Conservation (phyloP, 805 yeast species). For the Komagataella populi region DNA sequence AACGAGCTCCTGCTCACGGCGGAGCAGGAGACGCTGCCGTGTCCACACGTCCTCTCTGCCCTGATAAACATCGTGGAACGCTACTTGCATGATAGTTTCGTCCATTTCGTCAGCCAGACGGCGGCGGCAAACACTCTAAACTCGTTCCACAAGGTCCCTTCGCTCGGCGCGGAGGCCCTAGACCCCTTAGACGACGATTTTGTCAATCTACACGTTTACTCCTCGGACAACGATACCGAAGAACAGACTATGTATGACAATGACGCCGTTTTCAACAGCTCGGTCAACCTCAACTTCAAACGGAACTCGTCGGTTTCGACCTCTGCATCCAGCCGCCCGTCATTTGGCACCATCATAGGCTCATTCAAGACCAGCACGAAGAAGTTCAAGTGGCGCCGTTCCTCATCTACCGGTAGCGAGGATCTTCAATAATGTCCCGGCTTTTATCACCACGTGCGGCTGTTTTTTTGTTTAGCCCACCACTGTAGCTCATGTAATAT, state of each 20-base stretch:
- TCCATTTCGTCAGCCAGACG: not conserved
- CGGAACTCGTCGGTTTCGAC: not conserved
- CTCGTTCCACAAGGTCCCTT: not conserved
- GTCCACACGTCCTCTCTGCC: not conserved
- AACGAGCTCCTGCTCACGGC: not conserved
- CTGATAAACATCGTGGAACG: not conserved
- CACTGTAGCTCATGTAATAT: not conserved
- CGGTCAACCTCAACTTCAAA: not conserved
- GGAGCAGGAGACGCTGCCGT: not conserved
- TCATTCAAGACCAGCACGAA: not conserved
- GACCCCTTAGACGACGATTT: not conserved
- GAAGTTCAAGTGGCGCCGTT: not conserved
- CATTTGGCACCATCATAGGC: not conserved
- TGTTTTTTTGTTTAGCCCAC: not conserved
- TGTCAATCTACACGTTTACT: not conserved
- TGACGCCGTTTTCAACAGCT: not conserved
- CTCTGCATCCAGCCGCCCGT: not conserved
- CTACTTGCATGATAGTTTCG: not conserved
- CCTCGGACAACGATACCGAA: not conserved
- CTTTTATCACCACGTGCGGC: not conserved
- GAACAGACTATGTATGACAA: not conserved
- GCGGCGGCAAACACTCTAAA: not conserved
- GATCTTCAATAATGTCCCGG: not conserved
- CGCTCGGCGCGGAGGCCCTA: not conserved
- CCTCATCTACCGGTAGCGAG: not conserved